Evolutionary conservation across 2,329 filamentous ascomycete genomes (phyloP), one percentile per base, ranked within the genome.

Genomic region (Xylaria hypoxylon): DNA sequence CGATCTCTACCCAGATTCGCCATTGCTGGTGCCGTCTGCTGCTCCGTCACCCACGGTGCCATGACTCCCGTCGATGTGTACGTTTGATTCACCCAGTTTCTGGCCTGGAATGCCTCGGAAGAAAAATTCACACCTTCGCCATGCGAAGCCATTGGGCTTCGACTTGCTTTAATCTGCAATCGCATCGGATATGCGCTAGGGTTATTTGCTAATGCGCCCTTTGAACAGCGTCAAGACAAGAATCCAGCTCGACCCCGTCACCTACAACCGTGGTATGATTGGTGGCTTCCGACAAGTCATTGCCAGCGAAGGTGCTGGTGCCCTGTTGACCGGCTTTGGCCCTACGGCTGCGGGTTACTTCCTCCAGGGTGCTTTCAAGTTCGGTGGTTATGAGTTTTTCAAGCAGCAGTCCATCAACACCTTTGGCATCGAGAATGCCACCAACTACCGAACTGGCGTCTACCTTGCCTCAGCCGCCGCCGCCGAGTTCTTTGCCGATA

Each of bases 61-160:
- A 90, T 98, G 77, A 99, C 96, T 75, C 96, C 96, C 79, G 94
- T 99, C 83, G 96, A 99, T 92, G 96, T 99, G 95, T 98, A 96
- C 83, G 95, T 92, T 31, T n/a, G n/a, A n/a, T n/a, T 8, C 38
- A 68, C 64, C 56, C 35, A 31, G 19, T 33, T 28, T 24, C 38
- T 22, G 19, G 17, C n/a, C 24, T 26, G 33, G 33, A 17, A 17
- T 31, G 28, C 22, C 33, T 33, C 47, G 22, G 45, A 38, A 38
- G 58, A 24, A 33, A 44, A 48, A 17, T 47, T 38, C 24, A 45
- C 45, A 33, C 7, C 22, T 24, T 51, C 24, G 31, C 35, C 22
- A 47, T 31, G 24, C 26, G n/a, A 22, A 57, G 24, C 64, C 60
- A 64, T 57, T 45, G 53, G 53, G 44, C 7, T 22, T 47, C n/a